Evolutionary conservation across 345 rosid species (phyloP), one percentile per base, ranked within the genome.

Genomic region (Camelina laxa): DNA sequence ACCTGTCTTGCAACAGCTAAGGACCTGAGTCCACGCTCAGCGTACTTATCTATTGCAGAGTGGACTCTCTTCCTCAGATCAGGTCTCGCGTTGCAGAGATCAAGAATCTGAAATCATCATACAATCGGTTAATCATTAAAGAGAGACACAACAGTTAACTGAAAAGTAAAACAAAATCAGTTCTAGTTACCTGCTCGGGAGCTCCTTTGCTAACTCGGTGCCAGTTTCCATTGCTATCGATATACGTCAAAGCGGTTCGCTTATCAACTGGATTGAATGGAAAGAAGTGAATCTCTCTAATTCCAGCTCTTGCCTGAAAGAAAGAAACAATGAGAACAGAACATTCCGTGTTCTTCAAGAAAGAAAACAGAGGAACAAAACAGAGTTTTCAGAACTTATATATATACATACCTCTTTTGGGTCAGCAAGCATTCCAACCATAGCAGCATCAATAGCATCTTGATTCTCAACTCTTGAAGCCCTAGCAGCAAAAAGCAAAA

Each of bases 391-490:
- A 9, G 17, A 35, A 16, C 2, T 10, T 20, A 4, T 10, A 27
- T n/a, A 36, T 33, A 1, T 38, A 0, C 1, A 38, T 73, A 88
- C 97, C 89, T 91, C 96, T 78, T 72, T 87, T 0, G 96, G 96
- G 72, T 91, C 96, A 57, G 91, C 96, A 65, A 91, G 93, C 87
- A 82, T 89, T 44, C 91, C 96, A 70, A 89, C 92, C 67, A 91
- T 89, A 74, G 93, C 91, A 62, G 93, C 87, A 78, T 91, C 97
- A 77, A 88, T 91, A 58, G 97, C 96, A 80, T 91, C 97, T 77
- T 91, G 97, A 76, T 91, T 91, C 84, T 91, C 97, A 0, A 78
- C 81, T 76, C 97, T 89, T 49, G 97, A 91, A 60, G 97, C 96
- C 74, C 96, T 80, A 30, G 97, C 97, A 6, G 97, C 96, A 0